Base-by-base conservation (phyloP, 495 filamentous ascomycete species). In the Aspergillus egyptiacus region DNA sequence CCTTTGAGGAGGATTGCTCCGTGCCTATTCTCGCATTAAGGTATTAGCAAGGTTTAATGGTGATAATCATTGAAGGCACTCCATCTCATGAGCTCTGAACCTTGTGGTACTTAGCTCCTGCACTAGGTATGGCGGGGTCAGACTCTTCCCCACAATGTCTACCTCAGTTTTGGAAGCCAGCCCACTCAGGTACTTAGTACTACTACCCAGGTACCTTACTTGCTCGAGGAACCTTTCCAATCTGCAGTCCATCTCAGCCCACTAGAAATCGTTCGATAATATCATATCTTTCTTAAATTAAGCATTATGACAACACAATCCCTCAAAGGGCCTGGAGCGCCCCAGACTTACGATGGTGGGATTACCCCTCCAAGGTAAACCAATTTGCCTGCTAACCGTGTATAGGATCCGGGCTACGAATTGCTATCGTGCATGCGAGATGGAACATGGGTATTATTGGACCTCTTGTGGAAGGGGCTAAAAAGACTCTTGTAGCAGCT, bases 361-460 rank as follows among this genome's bases (percentile, higher is more conserved):
- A 40, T n/a, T 44, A 36, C 25, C 8, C 37, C 24, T 20, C 28
- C 24, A 46, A 37, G 18, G 15, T 43, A 0, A 9, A 40, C 18
- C 13, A n/a, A n/a, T 25, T 52, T 13, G 41, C 44, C 20, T 14
- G 33, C 18, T 53, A 38, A 43, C 42, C 17, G 27, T 38, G 7
- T 41, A 10, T 45, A 85, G 93, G 93, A 60, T 86, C 85, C 58
- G 77, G 73, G 51, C 79, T 98, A 51, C 87, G 93, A 55, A 84
- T 98, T 61, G 91, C 85, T 46, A 96, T 98, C 59, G 80, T 98
- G 24, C 93, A 96, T 68, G 93, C 91, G 19, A 82, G 93, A 53
- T 98, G 93, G 93, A 98, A 97, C 69, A 81, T 76, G 40, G 67
- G 56, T 25, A 78, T 88, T 51, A 91, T 97, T 66, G 81, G 85